These are phyloP conservation scores for Cryptococcus sp. DNA, from an alignment of 1,284 basidiomycete species.

Conservation along the genomic window DNA sequence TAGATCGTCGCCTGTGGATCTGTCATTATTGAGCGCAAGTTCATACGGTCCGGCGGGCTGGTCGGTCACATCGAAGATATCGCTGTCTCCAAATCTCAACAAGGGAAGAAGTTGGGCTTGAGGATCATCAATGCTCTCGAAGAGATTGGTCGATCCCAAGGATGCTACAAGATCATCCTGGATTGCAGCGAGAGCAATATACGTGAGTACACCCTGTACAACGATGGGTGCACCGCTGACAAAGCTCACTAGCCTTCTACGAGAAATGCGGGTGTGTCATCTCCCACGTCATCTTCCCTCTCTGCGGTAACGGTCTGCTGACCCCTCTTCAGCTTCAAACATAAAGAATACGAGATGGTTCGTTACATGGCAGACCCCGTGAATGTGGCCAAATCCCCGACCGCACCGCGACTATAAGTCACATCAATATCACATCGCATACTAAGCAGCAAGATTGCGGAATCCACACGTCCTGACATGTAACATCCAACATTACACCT, in stretches of 20 bases:
- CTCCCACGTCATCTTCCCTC: neutral
- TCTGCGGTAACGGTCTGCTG: neutral
- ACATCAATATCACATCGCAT: neutral
- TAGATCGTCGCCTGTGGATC: conserved; percentile 79
- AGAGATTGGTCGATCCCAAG: conserved; percentile 69
- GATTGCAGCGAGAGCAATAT: conserved; percentile 92
- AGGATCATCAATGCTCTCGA: conserved; percentile 83
- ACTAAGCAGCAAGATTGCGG: too few species aligned
- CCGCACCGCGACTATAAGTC: conserved; percentile 10
- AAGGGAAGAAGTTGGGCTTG: conserved; percentile 83
- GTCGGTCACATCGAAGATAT: conserved; percentile 98
- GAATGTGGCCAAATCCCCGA: conserved; percentile 12
- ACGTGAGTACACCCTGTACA: conserved; percentile 62
- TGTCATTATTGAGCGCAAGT: conserved; percentile 90
- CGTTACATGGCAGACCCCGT: conserved; percentile 39
- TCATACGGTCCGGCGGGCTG: conserved; percentile 73
- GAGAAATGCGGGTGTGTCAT: conserved; percentile 76
- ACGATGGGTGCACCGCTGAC: conserved; percentile 9
- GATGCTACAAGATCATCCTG: conserved; percentile 90
- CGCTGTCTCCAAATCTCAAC: conserved; percentile 80
- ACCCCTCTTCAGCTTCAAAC: conserved; percentile 58
- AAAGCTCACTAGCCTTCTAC: conserved; percentile 76
- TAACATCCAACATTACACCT: too few species aligned
- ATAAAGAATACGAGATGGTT: conserved; percentile 91
- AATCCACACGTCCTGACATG: too few species aligned